phyloP scores from a whole-genome alignment of 768 basidiomycete genomes.

The Mycena pura region DNA sequence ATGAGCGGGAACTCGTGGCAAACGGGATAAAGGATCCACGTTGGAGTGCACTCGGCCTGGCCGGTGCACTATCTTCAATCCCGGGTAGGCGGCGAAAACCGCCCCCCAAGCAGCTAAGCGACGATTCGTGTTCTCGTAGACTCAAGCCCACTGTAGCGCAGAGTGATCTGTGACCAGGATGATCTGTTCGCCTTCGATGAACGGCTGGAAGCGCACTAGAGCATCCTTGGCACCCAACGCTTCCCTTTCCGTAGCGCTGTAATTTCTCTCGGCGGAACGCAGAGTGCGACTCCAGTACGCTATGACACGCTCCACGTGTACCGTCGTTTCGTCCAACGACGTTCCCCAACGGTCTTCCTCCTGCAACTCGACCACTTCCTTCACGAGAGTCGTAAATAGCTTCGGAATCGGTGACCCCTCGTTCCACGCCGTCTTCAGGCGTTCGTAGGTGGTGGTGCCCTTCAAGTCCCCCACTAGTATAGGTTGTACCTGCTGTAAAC shows the following conservation, averaged over 20 bases:
- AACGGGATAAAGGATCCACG: too few species aligned
- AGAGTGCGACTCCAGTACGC: too few species aligned
- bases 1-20: too few species aligned
- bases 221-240: neutral
- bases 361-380: neutral
- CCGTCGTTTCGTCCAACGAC: neutral
- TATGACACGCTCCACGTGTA: slow-evolving; percentile 29
- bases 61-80: slow-evolving; percentile 33
- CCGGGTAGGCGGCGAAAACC: slow-evolving; percentile 33
- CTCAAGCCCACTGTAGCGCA: too few species aligned
- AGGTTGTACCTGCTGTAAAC: slow-evolving; percentile 11
- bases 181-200: neutral
- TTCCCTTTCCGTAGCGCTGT: too few species aligned
- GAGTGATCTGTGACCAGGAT: too few species aligned
- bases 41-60: slow-evolving; percentile 38
- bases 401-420: neutral
- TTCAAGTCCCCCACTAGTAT: slow-evolving; percentile 1
- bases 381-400: neutral
- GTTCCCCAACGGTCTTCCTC: neutral
- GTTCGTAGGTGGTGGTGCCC: slow-evolving; percentile 2
- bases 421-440: neutral
- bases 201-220: neutral
- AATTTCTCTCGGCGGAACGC: too few species aligned
- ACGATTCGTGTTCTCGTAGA: too few species aligned
- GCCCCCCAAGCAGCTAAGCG: slow-evolving; percentile 32